Percentiles rank a stretch among this genome's conserved stretches.
Conservation (phyloP, 2,329 filamentous ascomycete genomes). For the Epichloe bromicola region DNA sequence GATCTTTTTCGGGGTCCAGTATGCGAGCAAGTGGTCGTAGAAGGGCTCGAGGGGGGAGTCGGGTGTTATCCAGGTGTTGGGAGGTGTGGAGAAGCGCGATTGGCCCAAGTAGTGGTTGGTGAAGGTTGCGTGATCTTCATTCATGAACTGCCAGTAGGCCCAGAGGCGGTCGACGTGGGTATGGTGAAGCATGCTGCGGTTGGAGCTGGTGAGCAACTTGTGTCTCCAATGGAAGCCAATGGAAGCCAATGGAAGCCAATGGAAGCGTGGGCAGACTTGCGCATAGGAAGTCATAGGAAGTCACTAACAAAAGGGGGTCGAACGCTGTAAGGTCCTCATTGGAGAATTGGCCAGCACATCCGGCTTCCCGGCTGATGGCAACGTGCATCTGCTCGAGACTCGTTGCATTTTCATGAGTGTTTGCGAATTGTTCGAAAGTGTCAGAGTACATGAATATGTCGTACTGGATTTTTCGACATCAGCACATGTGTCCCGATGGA, state of each 20-base stretch:
- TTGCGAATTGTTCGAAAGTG: slow-evolving; percentile 23
- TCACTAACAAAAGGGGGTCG: slow-evolving; percentile 30
- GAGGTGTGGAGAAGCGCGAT: slow-evolving; percentile 27
- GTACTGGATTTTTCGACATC: slow-evolving; percentile 18
- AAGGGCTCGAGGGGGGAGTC: slow-evolving; percentile 38
- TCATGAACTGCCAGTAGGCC: slow-evolving; percentile 26
- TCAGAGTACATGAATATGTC: slow-evolving; percentile 25
- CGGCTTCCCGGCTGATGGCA: slow-evolving; percentile 26
- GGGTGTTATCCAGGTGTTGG: slow-evolving; percentile 27
- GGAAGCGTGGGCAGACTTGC: neutral
- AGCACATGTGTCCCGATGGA: neutral
- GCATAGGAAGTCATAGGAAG: too few species aligned
- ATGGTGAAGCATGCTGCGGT: slow-evolving; percentile 31
- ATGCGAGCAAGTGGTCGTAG: slow-evolving; percentile 20
- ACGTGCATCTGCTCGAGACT: slow-evolving; percentile 33
- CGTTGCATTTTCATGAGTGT: slow-evolving; percentile 20
- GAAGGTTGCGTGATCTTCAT: slow-evolving; percentile 20
- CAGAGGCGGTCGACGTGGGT: slow-evolving; percentile 52
- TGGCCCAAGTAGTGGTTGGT: slow-evolving; percentile 25
- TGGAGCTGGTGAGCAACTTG: neutral
- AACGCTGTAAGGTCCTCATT: slow-evolving; percentile 28
- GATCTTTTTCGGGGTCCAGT: slow-evolving; percentile 29
- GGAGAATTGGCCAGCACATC: slow-evolving; percentile 29
- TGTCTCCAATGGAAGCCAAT: neutral
- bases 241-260: neutral